Evolutionary conservation across 805 yeast species (phyloP).

Genomic region (Candida jianshihensis): DNA sequence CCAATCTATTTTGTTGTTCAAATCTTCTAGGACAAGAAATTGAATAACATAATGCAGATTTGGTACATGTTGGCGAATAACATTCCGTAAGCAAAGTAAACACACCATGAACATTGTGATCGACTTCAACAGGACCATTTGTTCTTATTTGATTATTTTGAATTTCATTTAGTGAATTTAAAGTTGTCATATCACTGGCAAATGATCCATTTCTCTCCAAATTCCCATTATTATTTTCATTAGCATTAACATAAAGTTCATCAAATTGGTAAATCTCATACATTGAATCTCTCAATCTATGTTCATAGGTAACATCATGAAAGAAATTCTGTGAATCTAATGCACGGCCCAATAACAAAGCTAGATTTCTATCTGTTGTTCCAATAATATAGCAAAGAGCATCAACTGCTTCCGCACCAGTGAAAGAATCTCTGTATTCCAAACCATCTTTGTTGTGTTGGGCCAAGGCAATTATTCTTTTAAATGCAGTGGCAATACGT

Average conservation of each 20-base stretch:
- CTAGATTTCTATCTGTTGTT: slow-evolving; percentile 87
- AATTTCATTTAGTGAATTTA: slow-evolving; percentile 1
- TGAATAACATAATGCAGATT: slow-evolving; percentile 83
- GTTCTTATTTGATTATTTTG: slow-evolving; percentile 1
- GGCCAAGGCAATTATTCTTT: slow-evolving; percentile 60
- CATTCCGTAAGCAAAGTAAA: slow-evolving; percentile 90
- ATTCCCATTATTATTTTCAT: slow-evolving; percentile 9
- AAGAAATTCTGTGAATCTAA: slow-evolving; percentile 91
- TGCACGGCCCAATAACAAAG: slow-evolving; percentile 81
- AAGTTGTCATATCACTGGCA: slow-evolving; percentile 16
- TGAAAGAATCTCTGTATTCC: slow-evolving; percentile 86
- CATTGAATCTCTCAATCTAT: slow-evolving; percentile 79
- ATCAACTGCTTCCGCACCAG: slow-evolving; percentile 92
- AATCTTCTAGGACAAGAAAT: slow-evolving; percentile 94
- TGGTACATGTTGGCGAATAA: slow-evolving; percentile 93
- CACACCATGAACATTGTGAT: slow-evolving; percentile 68
- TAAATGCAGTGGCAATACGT: slow-evolving; percentile 72
- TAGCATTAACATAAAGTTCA: slow-evolving; percentile 40
- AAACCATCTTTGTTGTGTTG: slow-evolving; percentile 86
- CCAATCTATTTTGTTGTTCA: slow-evolving; percentile 91
- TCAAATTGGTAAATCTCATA: slow-evolving; percentile 84
- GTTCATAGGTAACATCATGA: slow-evolving; percentile 94
- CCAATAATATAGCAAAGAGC: slow-evolving; percentile 78
- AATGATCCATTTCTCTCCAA: slow-evolving; percentile 26
- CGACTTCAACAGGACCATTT: slow-evolving; percentile 16